phyloP scores from a whole-genome alignment of 2,329 filamentous ascomycete species.

The Aureobasidium musti region DNA sequence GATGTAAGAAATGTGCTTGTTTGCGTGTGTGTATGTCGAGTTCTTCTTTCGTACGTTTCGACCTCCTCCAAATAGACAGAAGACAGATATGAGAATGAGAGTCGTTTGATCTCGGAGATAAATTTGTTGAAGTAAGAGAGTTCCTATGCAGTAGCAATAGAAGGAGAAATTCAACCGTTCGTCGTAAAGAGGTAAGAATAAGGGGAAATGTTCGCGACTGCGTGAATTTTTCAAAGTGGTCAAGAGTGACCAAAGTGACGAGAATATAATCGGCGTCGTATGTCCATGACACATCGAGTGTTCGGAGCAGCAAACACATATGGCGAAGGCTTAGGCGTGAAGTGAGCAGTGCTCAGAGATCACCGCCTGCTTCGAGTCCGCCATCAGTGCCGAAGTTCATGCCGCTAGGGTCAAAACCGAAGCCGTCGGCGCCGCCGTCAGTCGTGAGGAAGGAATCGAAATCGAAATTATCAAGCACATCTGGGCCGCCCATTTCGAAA shows the following conservation, averaged over 20 bases:
- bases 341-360: slow-evolving; percentile 23
- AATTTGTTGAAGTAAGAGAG: neutral
- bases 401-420: slow-evolving; percentile 43
- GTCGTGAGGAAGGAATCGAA: slow-evolving; percentile 68
- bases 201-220: neutral
- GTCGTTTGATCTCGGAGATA: slow-evolving; percentile 24
- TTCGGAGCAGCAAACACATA: neutral
- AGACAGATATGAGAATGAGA: slow-evolving; percentile 18
- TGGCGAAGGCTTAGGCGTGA: neutral
- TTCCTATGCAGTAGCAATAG: slow-evolving; percentile 14
- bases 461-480: slow-evolving; percentile 69
- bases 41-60: slow-evolving; percentile 10
- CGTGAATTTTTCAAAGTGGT: neutral
- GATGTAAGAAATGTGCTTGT: slow-evolving; percentile 16
- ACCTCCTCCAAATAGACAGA: slow-evolving; percentile 19
- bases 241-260: neutral
- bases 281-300: neutral
- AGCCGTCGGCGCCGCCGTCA: slow-evolving; percentile 48
- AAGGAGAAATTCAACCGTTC: slow-evolving; percentile 18
- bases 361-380: slow-evolving; percentile 33
- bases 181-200: slow-evolving; percentile 18
- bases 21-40: slow-evolving; percentile 18
- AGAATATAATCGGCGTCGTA: neutral
- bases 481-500: slow-evolving; percentile 55
- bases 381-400: slow-evolving; percentile 41